Percentiles rank a stretch among this genome's conserved stretches.
Evolutionary conservation across 306 rosid genomes (phyloP).

Genomic region (Mimosa bimucronata): DNA sequence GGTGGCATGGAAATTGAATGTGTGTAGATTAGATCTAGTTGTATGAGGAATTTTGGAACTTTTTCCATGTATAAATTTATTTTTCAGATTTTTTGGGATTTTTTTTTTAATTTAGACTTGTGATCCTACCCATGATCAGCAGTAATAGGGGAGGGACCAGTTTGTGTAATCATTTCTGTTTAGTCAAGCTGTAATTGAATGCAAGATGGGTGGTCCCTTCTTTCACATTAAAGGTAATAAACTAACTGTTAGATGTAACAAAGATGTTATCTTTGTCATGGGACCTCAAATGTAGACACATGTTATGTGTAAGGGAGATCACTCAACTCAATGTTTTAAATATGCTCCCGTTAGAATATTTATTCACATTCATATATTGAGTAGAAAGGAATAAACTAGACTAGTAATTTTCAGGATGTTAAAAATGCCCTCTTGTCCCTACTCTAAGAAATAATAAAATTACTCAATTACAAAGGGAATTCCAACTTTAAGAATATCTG

Average conservation of each 20-base stretch:
- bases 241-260: constrained; percentile 30
- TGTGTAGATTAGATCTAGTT: not conserved
- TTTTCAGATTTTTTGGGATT: not conserved
- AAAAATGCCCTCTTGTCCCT: not conserved
- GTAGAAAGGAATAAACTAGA: not conserved
- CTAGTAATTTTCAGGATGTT: not conserved
- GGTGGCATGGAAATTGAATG: not conserved
- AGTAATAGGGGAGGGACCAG: constrained; percentile 9
- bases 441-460: not conserved
- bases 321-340: not conserved
- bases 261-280: constrained; percentile 41
- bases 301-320: not conserved
- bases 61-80: not conserved
- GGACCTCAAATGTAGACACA: constrained; percentile 42
- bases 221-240: constrained; percentile 40
- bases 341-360: constrained; percentile 14
- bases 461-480: too few relatives aligned
- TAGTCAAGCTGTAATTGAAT: constrained; percentile 44
- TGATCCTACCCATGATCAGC: not conserved
- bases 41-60: not conserved
- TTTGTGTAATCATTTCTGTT: constrained; percentile 31
- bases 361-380: not conserved
- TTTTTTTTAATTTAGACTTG: not conserved
- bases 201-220: constrained; percentile 42
- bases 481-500: too few relatives aligned